Base-by-base conservation (phyloP, 345 rosid species). In the Psidium friedrichsthalianum region DNA sequence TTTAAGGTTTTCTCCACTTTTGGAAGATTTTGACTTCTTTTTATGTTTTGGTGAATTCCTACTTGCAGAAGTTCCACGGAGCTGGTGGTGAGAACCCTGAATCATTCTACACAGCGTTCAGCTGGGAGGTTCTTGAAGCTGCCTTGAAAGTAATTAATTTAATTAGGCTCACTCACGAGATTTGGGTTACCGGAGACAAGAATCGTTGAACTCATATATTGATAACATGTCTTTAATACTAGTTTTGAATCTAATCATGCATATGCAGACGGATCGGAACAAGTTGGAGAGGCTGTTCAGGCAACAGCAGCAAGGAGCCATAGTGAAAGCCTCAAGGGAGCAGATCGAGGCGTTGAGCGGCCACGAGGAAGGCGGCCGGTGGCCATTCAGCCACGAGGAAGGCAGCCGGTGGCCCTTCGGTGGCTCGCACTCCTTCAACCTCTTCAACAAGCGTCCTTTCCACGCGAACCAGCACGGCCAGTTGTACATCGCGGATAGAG, bases 121-220 rank as follows among this genome's bases (percentile, higher is more conserved):
- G 95, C 87, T 61, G 84, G 57, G 93, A 91, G 27, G 87, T 93
- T 36, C 93, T 91, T 36, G 94, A 94, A 90, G 89, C 94, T 18
- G 89, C 94, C 82, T 83, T 92, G 3, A 86, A 92, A 82, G 96
- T 91, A 54, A 20, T 54, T 25, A 16, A 42, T n/a, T 54, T 25
- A 16, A 42, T 36, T 32, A 21, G 10, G 32, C 25, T 32, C 32
- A 64, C 36, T 20, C 76, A 32, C 9, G 76, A 16, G 36, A 20
- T 32, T 64, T 54, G 3, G 22, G 56, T 54, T 18, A 6, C 22
- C 56, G 56, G 9, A 6, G 9, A 54, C 22, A 1, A 54, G 22
- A 18, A 54, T 54, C 56, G 6, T 5, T 54, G 8, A 18, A 18
- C 22, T 54, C 21, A 18, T 18, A 20, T 54, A 6, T 54, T 54